Percentiles rank a stretch among this genome's conserved stretches.
phyloP scores from a whole-genome alignment of 371 early-diverging fungal genomes.

The Lichtheimia corymbifera region DNA sequence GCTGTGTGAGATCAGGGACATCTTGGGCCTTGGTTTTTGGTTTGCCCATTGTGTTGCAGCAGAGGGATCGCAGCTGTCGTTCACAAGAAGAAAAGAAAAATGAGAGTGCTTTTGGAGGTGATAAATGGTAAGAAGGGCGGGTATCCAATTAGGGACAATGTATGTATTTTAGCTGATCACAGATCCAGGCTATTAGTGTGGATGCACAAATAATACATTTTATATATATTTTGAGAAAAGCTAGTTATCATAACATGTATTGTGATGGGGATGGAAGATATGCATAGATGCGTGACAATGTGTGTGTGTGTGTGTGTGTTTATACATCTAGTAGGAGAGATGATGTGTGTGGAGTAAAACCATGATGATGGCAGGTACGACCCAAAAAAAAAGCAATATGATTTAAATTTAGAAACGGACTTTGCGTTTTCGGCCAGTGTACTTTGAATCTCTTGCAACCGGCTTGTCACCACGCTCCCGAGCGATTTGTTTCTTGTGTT shows the following conservation, averaged over 20 bases:
- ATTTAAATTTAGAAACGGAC: conserved; percentile 66
- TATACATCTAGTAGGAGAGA: too few species aligned
- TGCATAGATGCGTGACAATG: conserved; percentile 2
- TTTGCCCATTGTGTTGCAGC: conserved; percentile 16
- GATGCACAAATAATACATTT: too few species aligned
- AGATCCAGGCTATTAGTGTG: too few species aligned
- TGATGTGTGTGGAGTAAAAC: too few species aligned
- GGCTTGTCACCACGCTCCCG: conserved; percentile 81
- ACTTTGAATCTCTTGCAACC: conserved; percentile 93
- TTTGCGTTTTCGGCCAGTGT: conserved; percentile 92
- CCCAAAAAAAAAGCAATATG: conserved; percentile 6
- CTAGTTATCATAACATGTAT: too few species aligned
- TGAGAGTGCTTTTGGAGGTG: too few species aligned
- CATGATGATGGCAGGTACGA: neutral
- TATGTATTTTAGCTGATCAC: too few species aligned
- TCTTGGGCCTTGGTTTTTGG: conserved; percentile 24
- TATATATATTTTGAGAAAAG: too few species aligned
- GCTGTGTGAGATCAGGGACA: conserved; percentile 27
- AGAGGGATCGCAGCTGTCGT: neutral
- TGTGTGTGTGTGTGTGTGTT: neutral
- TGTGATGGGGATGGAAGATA: neutral
- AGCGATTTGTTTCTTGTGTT: conserved; percentile 89
- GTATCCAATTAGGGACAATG: too few species aligned
- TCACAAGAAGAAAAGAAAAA: conserved; percentile 11
- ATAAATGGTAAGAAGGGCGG: too few species aligned